phyloP scores from a whole-genome alignment of 805 yeast genomes.

The Lachancea mirantina region DNA sequence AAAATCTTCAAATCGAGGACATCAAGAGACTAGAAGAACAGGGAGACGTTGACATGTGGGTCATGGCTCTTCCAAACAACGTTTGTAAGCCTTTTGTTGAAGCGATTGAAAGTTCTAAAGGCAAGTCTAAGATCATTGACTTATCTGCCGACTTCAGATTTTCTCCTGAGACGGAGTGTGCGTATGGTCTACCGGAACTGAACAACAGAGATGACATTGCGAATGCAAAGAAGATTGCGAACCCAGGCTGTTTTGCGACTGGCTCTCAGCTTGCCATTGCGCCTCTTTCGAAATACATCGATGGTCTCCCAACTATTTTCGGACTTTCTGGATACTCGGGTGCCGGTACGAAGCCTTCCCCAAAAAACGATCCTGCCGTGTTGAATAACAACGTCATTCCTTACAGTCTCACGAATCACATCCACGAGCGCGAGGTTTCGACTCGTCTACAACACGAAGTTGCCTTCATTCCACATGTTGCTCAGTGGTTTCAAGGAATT shows the following conservation, averaged over 20 bases:
- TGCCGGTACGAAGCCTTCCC: constrained; percentile 98
- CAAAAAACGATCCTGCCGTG: constrained; percentile 77
- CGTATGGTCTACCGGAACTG: constrained; percentile 92
- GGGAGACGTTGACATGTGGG: constrained; percentile 89
- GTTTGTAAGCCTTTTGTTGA: constrained; percentile 86
- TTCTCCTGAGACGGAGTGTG: constrained; percentile 83
- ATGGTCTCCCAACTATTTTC: constrained; percentile 75
- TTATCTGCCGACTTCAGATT: constrained; percentile 94
- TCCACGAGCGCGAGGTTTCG: constrained; percentile 92
- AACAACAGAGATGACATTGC: constrained; percentile 60
- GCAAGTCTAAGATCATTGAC: constrained; percentile 79
- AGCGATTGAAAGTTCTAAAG: constrained; percentile 62
- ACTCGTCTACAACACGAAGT: constrained; percentile 67
- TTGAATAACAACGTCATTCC: constrained; percentile 84
- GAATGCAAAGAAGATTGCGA: constrained; percentile 73
- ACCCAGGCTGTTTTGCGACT: constrained; percentile 99
- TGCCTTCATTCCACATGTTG: constrained; percentile 95
- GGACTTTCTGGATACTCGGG: constrained; percentile 99
- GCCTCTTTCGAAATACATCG: constrained; percentile 64
- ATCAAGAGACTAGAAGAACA: constrained; percentile 68
- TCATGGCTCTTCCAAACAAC: constrained; percentile 98
- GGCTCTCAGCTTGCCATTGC: constrained; percentile 91
- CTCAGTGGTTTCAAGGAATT: constrained; percentile 99
- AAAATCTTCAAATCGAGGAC: constrained; percentile 82
- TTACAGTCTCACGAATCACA: constrained; percentile 91